Percentiles rank a stretch among this genome's conserved stretches.
These are phyloP conservation scores for Talaromyces stipitatus DNA, from an alignment of 495 filamentous ascomycete genomes.

Conservation along the genomic window DNA sequence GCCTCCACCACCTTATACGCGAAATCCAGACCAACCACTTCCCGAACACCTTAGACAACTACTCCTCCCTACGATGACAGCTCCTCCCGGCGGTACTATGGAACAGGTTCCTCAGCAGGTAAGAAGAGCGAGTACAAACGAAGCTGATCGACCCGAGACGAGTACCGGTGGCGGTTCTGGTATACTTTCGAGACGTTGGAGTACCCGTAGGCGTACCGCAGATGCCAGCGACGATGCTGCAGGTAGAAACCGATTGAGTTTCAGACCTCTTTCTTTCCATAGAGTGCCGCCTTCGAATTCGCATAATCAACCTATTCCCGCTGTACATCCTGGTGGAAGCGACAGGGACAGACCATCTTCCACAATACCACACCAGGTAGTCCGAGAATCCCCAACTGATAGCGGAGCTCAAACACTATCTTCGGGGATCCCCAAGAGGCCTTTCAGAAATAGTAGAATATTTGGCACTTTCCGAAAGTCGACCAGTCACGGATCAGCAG, in stretches of 20 bases:
- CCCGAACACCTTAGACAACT: slow-evolving; percentile 42
- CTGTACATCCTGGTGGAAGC: neutral
- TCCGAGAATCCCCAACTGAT: neutral
- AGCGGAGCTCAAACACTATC: neutral
- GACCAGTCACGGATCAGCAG: neutral
- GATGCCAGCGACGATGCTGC: neutral
- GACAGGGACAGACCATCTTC: neutral
- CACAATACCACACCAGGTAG: neutral
- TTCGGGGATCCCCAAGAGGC: neutral
- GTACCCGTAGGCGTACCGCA: neutral
- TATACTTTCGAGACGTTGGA: slow-evolving; percentile 4
- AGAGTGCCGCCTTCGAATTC: neutral
- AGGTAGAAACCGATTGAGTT: neutral
- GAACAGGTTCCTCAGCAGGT: neutral
- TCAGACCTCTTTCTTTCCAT: neutral
- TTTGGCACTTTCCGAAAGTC: neutral
- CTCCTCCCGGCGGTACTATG: slow-evolving; percentile 7
- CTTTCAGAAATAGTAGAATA: neutral
- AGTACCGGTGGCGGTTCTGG: neutral
- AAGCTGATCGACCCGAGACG: neutral
- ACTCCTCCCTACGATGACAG: slow-evolving; percentile 21
- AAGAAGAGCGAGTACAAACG: slow-evolving; percentile 2
- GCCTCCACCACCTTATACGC: slow-evolving; percentile 81
- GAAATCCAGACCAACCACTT: slow-evolving; percentile 54
- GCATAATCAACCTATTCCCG: neutral